Evolutionary conservation across 805 yeast genomes (phyloP), one percentile per base, ranked within the genome.

Genomic region (Teunomyces stri): DNA sequence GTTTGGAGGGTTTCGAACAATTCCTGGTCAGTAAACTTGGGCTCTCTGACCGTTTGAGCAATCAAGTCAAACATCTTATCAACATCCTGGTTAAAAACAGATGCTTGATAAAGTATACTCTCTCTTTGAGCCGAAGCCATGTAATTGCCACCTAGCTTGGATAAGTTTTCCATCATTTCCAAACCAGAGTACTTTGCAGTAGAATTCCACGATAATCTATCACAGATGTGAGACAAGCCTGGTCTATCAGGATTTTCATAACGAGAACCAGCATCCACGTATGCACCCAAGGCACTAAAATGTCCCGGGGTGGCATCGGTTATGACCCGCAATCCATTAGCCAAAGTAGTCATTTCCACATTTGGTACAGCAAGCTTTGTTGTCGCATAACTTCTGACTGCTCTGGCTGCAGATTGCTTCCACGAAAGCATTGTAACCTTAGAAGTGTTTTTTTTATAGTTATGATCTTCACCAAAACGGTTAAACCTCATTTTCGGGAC

Each of bases 71-170:
- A 80, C 96, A 94, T 89, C 53, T 75, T 72, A 34, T 81, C 92
- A 7, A 86, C 83, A 60, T 91, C 97, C 39, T 77, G 75, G 62
- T 91, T 91, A 76, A 94, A 92, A 0, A 90, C 96, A 2, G 96
- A 85, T 1, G 97, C 95, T 67, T 94, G 98, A 66, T 94, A 94
- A 70, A 92, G 81, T 72, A 92, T 77, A 3, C 95, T 80, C 65
- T 94, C 99, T 60, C 99, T 78, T 6, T 95, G 87, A 0, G 96
- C 86, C 0, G 96, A 85, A 60, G 96, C 87, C 82, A 89, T 91
- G 67, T 87, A 90, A 64, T 90, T 92, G 11, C 98, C 99, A 42
- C 99, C 99, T 48, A 94, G 66, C 31, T 80, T 74, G 48, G 89
- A 90, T 51, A 94, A 71, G 16, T 77, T 78, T 53, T 85, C 85